Evolutionary conservation across 352 stramenopile species (phyloP).

Genomic region (Pythium periplocum): DNA sequence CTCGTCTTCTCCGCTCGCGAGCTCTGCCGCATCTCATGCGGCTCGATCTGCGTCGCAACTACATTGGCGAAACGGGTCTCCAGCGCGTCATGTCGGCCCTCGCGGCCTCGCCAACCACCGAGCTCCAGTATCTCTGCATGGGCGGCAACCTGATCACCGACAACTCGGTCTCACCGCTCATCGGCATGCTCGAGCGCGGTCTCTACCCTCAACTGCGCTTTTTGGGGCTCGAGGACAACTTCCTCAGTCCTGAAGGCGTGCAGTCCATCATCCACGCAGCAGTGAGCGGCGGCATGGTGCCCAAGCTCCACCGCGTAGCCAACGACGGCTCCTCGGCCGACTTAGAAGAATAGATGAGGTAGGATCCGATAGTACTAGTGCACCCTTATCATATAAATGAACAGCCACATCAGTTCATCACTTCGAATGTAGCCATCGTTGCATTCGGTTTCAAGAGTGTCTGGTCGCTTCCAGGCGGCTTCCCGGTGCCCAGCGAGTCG

Average conservation of each 20-base stretch:
- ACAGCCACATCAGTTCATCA: too few relatives aligned
- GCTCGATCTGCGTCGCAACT: constrained; percentile 65
- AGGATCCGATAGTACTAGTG: too few relatives aligned
- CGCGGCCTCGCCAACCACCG: constrained; percentile 2
- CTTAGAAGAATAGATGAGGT: too few relatives aligned
- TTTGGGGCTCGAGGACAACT: constrained; percentile 79
- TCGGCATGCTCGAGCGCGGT: constrained; percentile 27
- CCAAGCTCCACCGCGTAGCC: constrained; percentile 43
- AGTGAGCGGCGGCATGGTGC: constrained; percentile 31
- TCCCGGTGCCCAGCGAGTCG: too few relatives aligned
- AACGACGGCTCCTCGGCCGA: constrained; percentile 25
- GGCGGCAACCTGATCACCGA: constrained; percentile 80
- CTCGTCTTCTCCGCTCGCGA: constrained; percentile 29
- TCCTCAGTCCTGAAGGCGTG: constrained; percentile 56
- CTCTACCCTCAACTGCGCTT: constrained; percentile 52
- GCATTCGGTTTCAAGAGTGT: too few relatives aligned
- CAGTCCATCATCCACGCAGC: constrained; percentile 59
- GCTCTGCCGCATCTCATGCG: constrained; percentile 32
- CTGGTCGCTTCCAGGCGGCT: too few relatives aligned
- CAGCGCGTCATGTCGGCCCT: constrained; percentile 33
- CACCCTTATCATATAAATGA: too few relatives aligned
- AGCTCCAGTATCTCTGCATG: constrained; percentile 64
- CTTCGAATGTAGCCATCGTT: too few relatives aligned
- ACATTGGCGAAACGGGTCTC: constrained; percentile 60
- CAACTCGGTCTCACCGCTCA: constrained; percentile 54